phyloP scores from a whole-genome alignment of 2,329 filamentous ascomycete species.

The Ophiostoma sp. region DNA sequence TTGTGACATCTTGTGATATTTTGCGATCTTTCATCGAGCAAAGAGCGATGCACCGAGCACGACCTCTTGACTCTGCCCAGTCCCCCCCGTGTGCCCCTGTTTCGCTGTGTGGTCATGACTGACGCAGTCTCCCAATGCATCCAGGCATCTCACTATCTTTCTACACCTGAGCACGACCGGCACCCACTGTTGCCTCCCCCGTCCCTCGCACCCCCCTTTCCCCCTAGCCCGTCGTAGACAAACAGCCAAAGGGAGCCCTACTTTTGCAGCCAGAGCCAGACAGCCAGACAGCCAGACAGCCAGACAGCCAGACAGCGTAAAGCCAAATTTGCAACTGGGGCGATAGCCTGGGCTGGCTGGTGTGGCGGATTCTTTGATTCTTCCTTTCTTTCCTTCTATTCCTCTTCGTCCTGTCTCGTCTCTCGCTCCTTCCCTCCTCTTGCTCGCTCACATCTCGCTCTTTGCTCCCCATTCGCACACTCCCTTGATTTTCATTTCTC shows the following conservation, averaged over 20 bases:
- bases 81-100: no score
- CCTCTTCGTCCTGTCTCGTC: slow-evolving; percentile 13
- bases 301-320: neutral
- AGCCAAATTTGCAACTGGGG: slow-evolving; percentile 18
- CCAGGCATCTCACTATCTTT: neutral
- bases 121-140: no score
- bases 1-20: neutral
- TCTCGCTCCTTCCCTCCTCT: slow-evolving; percentile 8
- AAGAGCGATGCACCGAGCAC: neutral
- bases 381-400: slow-evolving; percentile 9
- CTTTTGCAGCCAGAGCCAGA: neutral
- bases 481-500: slow-evolving; percentile 4
- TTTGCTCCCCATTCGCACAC: slow-evolving; percentile 9
- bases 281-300: neutral
- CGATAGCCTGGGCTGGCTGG: slow-evolving; percentile 11
- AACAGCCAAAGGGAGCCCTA: slow-evolving; percentile 6
- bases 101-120: neutral
- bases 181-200: slow-evolving; percentile 15
- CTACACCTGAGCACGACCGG: neutral
- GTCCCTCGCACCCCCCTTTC: slow-evolving; percentile 2
- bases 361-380: slow-evolving; percentile 23
- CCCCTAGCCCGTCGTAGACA: neutral
- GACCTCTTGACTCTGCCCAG: neutral
- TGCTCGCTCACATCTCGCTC: slow-evolving; percentile 3
- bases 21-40: neutral